Conservation (phyloP, 257 asterid genomes). For the Nicotiana obtusifolia region DNA sequence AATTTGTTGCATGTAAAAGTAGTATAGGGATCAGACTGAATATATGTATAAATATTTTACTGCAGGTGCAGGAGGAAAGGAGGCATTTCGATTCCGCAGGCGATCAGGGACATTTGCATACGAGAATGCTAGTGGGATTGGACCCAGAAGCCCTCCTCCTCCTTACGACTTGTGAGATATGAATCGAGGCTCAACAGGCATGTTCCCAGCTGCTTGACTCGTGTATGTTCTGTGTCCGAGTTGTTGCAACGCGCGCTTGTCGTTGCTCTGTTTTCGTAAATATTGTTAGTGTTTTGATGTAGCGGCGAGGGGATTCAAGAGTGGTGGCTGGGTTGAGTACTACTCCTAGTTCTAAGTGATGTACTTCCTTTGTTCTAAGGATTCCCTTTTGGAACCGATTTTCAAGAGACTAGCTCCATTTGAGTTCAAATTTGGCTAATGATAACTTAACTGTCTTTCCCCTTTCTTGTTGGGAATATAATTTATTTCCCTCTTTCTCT, state of each 20-base stretch:
- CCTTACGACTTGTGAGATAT: slow-evolving; percentile 80
- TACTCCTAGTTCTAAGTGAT: not conserved
- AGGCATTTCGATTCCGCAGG: slow-evolving; percentile 66
- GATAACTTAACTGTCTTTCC: too few species aligned
- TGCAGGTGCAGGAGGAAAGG: slow-evolving; percentile 59
- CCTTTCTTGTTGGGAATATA: too few species aligned
- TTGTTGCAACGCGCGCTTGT: too few species aligned
- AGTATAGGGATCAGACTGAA: not conserved
- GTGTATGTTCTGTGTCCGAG: too few species aligned
- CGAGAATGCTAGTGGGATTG: slow-evolving; percentile 69
- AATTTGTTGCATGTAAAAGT: not conserved
- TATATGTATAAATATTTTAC: not conserved
- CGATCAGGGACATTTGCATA: slow-evolving; percentile 50
- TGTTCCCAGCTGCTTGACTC: too few species aligned
- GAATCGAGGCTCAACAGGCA: not conserved
- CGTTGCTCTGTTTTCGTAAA: slow-evolving; percentile 6
- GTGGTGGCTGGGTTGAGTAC: not conserved
- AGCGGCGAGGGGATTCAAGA: not conserved
- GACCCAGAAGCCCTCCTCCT: slow-evolving; percentile 95
- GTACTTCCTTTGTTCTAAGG: not conserved
- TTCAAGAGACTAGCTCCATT: too few species aligned
- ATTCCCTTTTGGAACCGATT: not conserved
- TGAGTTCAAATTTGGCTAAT: too few species aligned
- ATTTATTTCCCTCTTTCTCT: too few species aligned
- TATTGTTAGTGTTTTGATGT: not conserved